These are phyloP conservation scores for Syzygium jambos DNA, from an alignment of 345 rosid genomes.

Conservation along the genomic window DNA sequence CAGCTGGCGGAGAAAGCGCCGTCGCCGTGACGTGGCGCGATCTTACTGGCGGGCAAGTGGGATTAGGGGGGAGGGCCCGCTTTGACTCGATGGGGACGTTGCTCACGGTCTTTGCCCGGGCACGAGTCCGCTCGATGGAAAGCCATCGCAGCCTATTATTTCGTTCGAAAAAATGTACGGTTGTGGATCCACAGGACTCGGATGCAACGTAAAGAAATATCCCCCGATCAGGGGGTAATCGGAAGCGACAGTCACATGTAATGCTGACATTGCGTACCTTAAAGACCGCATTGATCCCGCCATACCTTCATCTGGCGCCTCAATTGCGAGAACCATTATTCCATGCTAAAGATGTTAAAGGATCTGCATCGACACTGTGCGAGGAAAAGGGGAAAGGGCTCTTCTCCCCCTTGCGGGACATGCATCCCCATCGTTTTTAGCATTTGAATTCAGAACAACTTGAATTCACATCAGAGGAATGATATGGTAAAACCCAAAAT, in stretches of 20 bases:
- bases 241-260: not conserved
- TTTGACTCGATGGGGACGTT: not conserved
- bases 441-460: not conserved
- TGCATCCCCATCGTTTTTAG: not conserved
- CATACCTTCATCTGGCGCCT: no score
- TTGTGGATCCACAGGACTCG: no score
- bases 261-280: not conserved
- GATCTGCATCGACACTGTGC: not conserved
- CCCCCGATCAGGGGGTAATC: not conserved
- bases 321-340: accelerated
- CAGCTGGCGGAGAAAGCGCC: not conserved
- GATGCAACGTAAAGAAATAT: not conserved
- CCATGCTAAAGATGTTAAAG: no score
- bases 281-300: not conserved
- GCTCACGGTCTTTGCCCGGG: not conserved
- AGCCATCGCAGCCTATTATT: not conserved
- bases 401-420: not conserved
- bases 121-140: not conserved
- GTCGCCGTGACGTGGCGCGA: not conserved
- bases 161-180: not conserved
- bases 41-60: not conserved
- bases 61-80: not conserved
- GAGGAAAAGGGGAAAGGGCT: accelerated
- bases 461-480: not conserved
- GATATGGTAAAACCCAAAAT: accelerated